A percentile compares a stretch with the other conserved stretches of the same genome.
Evolutionary conservation across 306 rosid species (phyloP).

Genomic region (Quercus aquifolioides): DNA sequence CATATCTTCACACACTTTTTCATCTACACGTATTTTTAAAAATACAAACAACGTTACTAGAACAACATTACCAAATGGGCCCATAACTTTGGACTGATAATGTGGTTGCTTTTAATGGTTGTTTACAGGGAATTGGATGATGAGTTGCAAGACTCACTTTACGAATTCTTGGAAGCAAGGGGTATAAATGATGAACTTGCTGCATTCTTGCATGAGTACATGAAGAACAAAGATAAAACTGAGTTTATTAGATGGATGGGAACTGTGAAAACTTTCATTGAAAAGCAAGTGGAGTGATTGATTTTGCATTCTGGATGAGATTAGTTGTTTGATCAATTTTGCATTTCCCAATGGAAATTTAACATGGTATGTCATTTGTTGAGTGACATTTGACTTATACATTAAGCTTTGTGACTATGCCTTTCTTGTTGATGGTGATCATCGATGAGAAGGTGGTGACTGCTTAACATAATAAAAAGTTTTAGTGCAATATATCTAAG

Average conservation of each 20-base stretch:
- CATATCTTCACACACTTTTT: too few species aligned
- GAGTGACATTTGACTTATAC: not conserved
- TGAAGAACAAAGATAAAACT: conserved; percentile 71
- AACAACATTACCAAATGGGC: too few species aligned
- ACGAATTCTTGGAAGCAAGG: conserved; percentile 78
- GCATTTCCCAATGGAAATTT: conserved; percentile 7
- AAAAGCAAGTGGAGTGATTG: conserved; percentile 39
- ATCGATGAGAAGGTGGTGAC: too few species aligned
- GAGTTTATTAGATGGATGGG: conserved; percentile 78
- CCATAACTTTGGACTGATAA: not conserved
- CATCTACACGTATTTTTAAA: too few species aligned
- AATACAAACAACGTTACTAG: too few species aligned
- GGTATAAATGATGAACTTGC: conserved; percentile 65
- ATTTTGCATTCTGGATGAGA: conserved; percentile 18
- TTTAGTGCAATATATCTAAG: too few species aligned
- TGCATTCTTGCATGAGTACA: conserved; percentile 63
- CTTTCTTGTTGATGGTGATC: too few species aligned
- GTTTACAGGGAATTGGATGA: conserved; percentile 84
- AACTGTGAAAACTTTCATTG: conserved; percentile 67
- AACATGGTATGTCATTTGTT: not conserved
- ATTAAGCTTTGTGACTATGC: not conserved
- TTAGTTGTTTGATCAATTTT: conserved; percentile 4
- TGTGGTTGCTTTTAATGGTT: conserved; percentile 10
- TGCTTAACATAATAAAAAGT: too few species aligned
- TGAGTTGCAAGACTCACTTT: conserved; percentile 67